Evolutionary conservation across 352 stramenopile genomes (phyloP), one percentile per base, ranked within the genome.

Genomic region (Phytophthora sansomeana): DNA sequence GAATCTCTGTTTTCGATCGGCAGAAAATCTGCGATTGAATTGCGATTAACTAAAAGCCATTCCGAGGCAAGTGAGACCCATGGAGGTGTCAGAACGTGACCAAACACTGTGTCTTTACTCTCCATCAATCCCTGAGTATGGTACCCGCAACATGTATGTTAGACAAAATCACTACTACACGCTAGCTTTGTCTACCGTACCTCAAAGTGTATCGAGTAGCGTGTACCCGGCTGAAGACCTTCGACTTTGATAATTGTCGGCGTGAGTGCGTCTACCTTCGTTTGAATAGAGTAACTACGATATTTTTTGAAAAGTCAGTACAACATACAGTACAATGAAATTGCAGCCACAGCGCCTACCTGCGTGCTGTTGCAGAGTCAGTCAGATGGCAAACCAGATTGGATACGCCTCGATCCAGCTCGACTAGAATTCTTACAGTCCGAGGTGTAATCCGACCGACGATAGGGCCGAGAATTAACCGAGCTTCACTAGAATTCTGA

Each of bases 241-340:
- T 91, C 79, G 2, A 92, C 35, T 66, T 90, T 90, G 36, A 91
- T 65, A 6, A 91, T 63, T n/a, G 72, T 87, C 21, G 84, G 82
- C 1, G 58, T 63, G 57, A 87, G 89, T 35, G 80, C 69, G 1
- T 82, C 66, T 13, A 92, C 49, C 4, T 61, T 67, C 11, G n/a
- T 35, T 54, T 75, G 54, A 3, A 33, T 51, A 21, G 57, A 54
- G 10, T 68, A 64, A 26, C 78, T 87, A 42, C 5, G 17, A 13
- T 2, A 48, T 11, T 24, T 36, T 19, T 17, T 28, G 5, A 29
- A 28, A 47, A 28, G 41, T 47, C 19, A 24, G 9, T 17, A 7
- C 13, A 11, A 47, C 19, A n/a, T 11, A 13, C n/a, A 43, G 21
- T 21, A 21, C 5, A 16, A 21, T 21, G 38, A 24, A 24, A 43